Evolutionary conservation across 73 alveolate species (phyloP), one percentile per base, ranked within the genome.

Genomic region (Uronychia binucleata): DNA sequence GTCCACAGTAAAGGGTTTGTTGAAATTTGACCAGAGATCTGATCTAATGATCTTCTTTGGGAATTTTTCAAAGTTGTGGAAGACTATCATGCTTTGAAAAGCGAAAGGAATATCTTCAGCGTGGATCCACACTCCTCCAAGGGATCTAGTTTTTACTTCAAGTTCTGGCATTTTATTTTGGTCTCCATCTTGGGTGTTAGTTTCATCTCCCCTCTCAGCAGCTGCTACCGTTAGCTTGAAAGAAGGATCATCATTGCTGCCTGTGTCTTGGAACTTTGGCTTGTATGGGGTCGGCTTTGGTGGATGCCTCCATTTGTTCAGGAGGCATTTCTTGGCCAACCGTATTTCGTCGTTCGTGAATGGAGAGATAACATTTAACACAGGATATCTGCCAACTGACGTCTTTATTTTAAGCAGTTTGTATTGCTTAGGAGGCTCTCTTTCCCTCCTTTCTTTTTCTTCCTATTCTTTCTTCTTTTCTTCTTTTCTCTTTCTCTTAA

Each of bases 81-180:
- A 92, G 76, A 95, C 84, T 29, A 93, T 74, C 83, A 90, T 30
- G 28, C 88, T 82, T 26, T 91, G 88, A 89, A 95, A 93, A 33
- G 94, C 77, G 46, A 83, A 81, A 0, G 96, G 93, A 78, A 95
- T 92, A 34, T 95, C 99, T 34, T 79, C 75, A 26, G 96, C 94
- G 29, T 80, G 88, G n/a, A 95, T 77, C 98, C 99, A 95, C 34
- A 93, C 91, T 0, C 99, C 99, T 0, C 99, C 99, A 57, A 91
- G 90, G 60, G 96, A 95, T 88, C 97, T 91, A 25, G 93, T 82
- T 83, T 84, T 74, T n/a, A 97, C 97, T 31, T 90, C 96, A 0
- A 75, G 59, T 75, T 59, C 29, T 30, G 26, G 57, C 74, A 60
- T 83, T 33, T 78, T 87, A 59, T 84, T 87, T 57, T 57, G 76